phyloP scores from a whole-genome alignment of 768 basidiomycete genomes.

The Tulasnella sp. region DNA sequence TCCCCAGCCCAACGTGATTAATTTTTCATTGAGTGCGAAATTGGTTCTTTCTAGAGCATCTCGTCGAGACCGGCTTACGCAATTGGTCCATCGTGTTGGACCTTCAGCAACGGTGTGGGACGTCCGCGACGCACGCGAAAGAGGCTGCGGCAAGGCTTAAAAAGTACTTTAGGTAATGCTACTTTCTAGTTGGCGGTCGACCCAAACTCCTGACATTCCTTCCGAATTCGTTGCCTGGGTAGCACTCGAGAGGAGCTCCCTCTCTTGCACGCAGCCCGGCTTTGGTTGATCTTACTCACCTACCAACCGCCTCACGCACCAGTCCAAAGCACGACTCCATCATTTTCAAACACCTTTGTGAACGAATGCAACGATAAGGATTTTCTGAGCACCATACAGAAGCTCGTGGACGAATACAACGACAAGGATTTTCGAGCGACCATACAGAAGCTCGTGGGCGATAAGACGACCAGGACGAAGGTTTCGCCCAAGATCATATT shows the following conservation, averaged over 20 bases:
- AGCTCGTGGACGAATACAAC: background rate
- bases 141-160: background rate
- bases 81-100: background rate
- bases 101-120: background rate
- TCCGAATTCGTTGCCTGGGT: background rate
- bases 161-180: background rate
- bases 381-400: background rate
- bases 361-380: background rate
- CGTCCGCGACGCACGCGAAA: background rate
- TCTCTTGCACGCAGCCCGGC: background rate
- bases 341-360: background rate
- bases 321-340: background rate
- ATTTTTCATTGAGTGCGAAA: background rate
- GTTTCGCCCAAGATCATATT: background rate
- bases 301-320: background rate
- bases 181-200: background rate
- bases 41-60: background rate
- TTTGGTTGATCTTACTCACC: background rate
- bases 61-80: background rate
- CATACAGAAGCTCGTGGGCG: background rate
- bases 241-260: background rate
- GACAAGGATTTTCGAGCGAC: background rate
- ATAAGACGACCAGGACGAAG: background rate
- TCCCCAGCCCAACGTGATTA: too few species aligned
- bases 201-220: background rate